Evolutionary conservation across 768 basidiomycete species (phyloP), one percentile per base, ranked within the genome.

Genomic region (Udeniomyces megalosporus): DNA sequence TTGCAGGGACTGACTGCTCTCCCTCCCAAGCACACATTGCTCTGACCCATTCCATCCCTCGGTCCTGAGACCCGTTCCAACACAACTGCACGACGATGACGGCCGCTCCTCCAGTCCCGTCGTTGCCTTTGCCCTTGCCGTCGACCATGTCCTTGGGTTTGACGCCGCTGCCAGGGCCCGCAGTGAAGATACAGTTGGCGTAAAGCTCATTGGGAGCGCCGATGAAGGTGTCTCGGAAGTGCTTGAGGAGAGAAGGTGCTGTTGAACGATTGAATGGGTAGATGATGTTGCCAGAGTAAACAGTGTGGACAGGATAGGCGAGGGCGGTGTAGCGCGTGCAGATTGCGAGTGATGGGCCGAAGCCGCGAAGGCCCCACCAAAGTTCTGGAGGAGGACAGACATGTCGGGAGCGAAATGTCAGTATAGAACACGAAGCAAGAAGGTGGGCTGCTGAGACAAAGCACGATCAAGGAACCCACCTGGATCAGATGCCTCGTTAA

Each of bases 141-240:
- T 45, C 89, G 88, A 60, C 47, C 58, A 60, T 60, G 10, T 42
- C 58, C 24, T 60, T 28, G 22, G 47, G 24, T 24, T 17, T 34
- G 1, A 17, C 26, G 3, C 42, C 47, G 10, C 34, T 20, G 20
- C 47, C 58, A 3, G 58, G 58, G 7, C 91, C 90, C 0, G 91
- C 90, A 2, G 91, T 93, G 60, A 93, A 79, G 58, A 93, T 80
- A 35, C 89, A 81, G 70, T 92, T 93, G 42, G 87, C 85, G 71
- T 95, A 95, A 20, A 92, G 79, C 69, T 88, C 84, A 11, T 85
- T 80, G 1, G 89, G 88, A 14, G 87, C 86, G 45, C 83, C 82
- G 70, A 92, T 92, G 76, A 92, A 80, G 69, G 88, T 91, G 72
- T 95, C 91, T 28, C 91, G 82, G 76, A 90, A 88, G 74, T 93